Base-by-base conservation (phyloP, 1,284 basidiomycete species). In the Cryptococcus sp. region DNA sequence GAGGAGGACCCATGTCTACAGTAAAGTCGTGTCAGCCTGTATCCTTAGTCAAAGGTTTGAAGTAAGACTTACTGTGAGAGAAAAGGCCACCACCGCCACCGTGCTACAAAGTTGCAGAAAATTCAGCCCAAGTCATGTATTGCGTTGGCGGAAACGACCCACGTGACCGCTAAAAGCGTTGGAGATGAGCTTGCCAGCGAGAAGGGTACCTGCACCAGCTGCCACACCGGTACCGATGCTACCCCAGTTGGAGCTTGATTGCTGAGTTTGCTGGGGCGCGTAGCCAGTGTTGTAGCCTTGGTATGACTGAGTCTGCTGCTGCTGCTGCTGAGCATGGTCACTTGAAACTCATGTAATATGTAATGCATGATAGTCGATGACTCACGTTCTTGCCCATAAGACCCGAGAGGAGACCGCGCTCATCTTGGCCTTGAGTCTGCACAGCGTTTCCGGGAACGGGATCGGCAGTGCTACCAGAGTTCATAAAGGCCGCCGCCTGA, bases 1-100 rank as follows among this genome's bases (percentile, higher is more conserved):
- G 70, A 8, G 71, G 71, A 15, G 69, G 64, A 25, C 71, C 71
- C 61, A 68, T 66, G 19, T 34, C 29, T 34, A 34, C 4, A 5
- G 8, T 34, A 4, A 13, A 5, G 13, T 34, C 8, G 8, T 34
- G 29, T 34, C 29, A 34, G 29, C 29, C 29, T 34, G 29, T 13
- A 10, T 34, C 13, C 5, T 34, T 34, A 7, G 13, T 34, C 29
- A 10, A 34, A 2, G 8, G 8, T 34, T 10, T 10, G 5, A 34
- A 5, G 29, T 13, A 34, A 13, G 13, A 34, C 29, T 34, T 34
- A 34, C 38, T 46, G 49, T 70, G 68, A n/a, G 55, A 47, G 47
- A 57, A 63, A 26, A 48, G 7, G 13, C 46, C 37, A 41, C 55
- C 50, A 16, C 57, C 43, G 11, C 61, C 54, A n/a, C 43, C n/a